phyloP scores from a whole-genome alignment of 176 grass and related monocot species.

The Oryza glaberrima region DNA sequence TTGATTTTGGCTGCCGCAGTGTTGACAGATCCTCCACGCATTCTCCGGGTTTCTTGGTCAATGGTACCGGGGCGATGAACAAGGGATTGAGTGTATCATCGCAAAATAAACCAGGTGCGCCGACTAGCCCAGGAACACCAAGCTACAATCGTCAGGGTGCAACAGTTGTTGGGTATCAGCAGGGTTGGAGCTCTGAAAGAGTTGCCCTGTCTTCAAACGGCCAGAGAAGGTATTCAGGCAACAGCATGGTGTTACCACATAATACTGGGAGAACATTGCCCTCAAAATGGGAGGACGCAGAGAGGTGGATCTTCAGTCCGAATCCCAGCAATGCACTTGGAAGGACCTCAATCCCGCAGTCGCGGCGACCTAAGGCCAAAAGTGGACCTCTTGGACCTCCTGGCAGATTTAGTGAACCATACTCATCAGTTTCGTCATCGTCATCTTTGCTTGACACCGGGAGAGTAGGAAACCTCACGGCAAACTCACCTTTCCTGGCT shows the following conservation, averaged over 20 bases:
- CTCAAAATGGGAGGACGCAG: constrained; percentile 96
- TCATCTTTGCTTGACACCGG: constrained; percentile 41
- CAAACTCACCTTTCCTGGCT: constrained; percentile 61
- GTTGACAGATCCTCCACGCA: constrained; percentile 36
- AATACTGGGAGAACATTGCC: constrained; percentile 67
- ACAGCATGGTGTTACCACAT: constrained; percentile 46
- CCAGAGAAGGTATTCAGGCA: constrained; percentile 40
- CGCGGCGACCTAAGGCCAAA: constrained; percentile 66
- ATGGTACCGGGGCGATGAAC: constrained; percentile 49
- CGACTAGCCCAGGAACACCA: constrained; percentile 68
- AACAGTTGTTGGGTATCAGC: constrained; percentile 25
- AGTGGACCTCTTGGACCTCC: constrained; percentile 78
- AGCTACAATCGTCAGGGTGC: constrained; percentile 30
- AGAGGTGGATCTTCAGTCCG: constrained; percentile 90
- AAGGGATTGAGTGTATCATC: constrained; percentile 44
- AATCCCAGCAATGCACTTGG: constrained; percentile 49
- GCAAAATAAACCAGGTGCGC: constrained; percentile 28
- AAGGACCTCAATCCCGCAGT: constrained; percentile 49
- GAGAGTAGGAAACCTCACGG: constrained; percentile 43
- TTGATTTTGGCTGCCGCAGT: constrained; percentile 58
- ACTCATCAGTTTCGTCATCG: constrained; percentile 47
- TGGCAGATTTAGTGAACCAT: constrained; percentile 41
- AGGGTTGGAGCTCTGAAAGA: constrained; percentile 70
- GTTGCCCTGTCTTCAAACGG: constrained; percentile 39
- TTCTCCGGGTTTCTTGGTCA: constrained; percentile 45